phyloP scores from a whole-genome alignment of 176 grass and related monocot species.

The Ananas comosus region DNA sequence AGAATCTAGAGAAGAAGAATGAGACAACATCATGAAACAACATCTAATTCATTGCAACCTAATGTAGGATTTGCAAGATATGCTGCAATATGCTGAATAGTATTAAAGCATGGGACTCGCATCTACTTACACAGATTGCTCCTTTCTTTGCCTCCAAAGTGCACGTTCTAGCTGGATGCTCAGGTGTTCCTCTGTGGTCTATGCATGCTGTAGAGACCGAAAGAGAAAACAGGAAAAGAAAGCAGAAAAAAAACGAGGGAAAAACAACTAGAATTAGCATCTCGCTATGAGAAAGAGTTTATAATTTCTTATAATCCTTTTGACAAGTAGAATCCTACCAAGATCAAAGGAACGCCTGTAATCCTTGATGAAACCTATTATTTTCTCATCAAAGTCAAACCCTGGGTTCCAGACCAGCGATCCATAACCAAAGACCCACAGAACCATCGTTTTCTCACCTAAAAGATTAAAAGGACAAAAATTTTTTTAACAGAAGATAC shows the following conservation, averaged over 20 bases:
- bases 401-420: constrained; percentile 95
- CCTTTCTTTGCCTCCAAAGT: constrained; percentile 64
- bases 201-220: constrained; percentile 55
- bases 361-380: constrained; percentile 69
- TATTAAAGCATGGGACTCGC: neutral
- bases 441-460: constrained; percentile 42
- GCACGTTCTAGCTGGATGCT: constrained; percentile 84
- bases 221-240: too few relatives aligned
- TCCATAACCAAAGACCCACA: constrained; percentile 95
- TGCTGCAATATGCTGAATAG: neutral
- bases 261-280: neutral
- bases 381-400: constrained; percentile 82
- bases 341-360: constrained; percentile 85
- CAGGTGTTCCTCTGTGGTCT: constrained; percentile 86
- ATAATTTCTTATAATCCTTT: neutral
- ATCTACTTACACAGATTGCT: constrained; percentile 57
- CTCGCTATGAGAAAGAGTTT: neutral
- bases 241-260: neutral
- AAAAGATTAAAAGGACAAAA: neutral
- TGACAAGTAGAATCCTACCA: constrained; percentile 26
- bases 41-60: neutral
- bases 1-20: too few relatives aligned
- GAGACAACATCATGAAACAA: neutral
- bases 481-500: too few relatives aligned
- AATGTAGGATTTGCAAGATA: neutral